These are phyloP conservation scores for Saccharomycopsis fibuligera DNA, from an alignment of 805 yeast genomes.

Conservation along the genomic window DNA sequence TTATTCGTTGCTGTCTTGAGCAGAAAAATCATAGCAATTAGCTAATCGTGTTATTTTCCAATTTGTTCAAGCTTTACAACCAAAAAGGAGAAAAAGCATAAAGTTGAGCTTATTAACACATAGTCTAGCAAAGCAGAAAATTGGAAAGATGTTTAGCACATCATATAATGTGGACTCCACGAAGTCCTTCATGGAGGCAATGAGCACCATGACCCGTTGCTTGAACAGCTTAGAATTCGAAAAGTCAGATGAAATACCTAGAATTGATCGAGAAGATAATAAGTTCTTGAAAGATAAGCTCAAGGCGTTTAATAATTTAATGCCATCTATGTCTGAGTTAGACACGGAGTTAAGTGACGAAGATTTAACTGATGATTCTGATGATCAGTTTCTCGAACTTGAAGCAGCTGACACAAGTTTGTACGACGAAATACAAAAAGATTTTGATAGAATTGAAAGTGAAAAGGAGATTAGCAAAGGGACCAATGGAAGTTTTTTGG, in stretches of 20 bases:
- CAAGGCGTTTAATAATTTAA: slow-evolving; percentile 33
- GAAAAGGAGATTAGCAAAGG: background rate
- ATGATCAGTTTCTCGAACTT: no score
- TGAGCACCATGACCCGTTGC: slow-evolving; percentile 59
- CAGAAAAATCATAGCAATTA: no score
- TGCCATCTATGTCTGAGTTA: slow-evolving; percentile 7
- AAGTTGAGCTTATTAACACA: no score
- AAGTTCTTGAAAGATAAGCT: slow-evolving; percentile 34
- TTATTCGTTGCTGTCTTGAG: no score
- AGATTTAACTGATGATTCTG: slow-evolving; percentile 5
- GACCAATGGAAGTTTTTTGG: slow-evolving; percentile 23
- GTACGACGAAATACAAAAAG: slow-evolving; percentile 3
- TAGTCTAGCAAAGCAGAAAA: no score
- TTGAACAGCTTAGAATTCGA: slow-evolving; percentile 30
- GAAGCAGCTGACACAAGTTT: background rate
- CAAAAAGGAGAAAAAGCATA: no score
- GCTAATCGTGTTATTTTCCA: no score
- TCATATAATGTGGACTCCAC: slow-evolving; percentile 57
- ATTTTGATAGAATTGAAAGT: slow-evolving; percentile 2
- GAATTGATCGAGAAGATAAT: slow-evolving; percentile 31
- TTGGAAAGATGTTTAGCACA: slow-evolving; percentile 23
- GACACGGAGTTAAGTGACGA: background rate
- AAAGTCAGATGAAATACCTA: slow-evolving; percentile 24
- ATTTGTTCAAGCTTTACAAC: no score
- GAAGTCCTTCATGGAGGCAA: slow-evolving; percentile 71